phyloP scores from a whole-genome alignment of 140 eudicot species.

The Senecio squalidus region DNA sequence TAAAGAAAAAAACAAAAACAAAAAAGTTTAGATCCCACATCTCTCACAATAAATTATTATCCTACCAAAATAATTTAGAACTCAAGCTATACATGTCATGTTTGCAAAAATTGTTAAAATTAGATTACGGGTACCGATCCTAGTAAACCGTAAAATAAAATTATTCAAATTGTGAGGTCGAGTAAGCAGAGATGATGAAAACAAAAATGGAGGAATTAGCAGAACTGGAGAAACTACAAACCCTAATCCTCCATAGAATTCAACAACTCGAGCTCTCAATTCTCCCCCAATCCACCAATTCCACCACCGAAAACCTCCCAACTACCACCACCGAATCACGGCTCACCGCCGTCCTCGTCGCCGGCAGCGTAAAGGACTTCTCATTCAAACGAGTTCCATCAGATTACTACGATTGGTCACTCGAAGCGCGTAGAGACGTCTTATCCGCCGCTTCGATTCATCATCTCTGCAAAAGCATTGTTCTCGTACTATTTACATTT shows the following conservation, averaged over 20 bases:
- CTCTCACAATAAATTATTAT: too few relatives aligned
- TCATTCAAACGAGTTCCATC: slow-evolving; percentile 62
- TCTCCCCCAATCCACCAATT: slow-evolving; percentile 30
- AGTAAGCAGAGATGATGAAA: too few relatives aligned
- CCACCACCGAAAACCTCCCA: slow-evolving; percentile 12
- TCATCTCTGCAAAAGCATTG: slow-evolving; percentile 98
- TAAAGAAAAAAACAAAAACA: too few relatives aligned
- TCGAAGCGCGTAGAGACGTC: slow-evolving; percentile 67
- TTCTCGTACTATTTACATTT: slow-evolving; percentile 43
- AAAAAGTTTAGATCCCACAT: too few relatives aligned
- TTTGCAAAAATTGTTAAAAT: too few relatives aligned
- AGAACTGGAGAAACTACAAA: slow-evolving; percentile 62
- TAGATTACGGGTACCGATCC: too few relatives aligned
- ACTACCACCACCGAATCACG: slow-evolving; percentile 58
- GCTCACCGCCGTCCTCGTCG: slow-evolving; percentile 59
- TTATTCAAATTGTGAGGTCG: too few relatives aligned
- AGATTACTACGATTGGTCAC: slow-evolving; percentile 76
- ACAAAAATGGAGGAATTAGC: slow-evolving; percentile 33
- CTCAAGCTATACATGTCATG: too few relatives aligned
- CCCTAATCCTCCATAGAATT: slow-evolving; percentile 59
- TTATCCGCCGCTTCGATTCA: slow-evolving; percentile 75
- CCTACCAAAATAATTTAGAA: too few relatives aligned
- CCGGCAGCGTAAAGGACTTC: slow-evolving; percentile 62
- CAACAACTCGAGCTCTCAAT: slow-evolving; percentile 52
- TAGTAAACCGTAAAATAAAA: too few relatives aligned